Evolutionary conservation across 768 basidiomycete genomes (phyloP).

Genomic region (Panaeolus papilionaceus): DNA sequence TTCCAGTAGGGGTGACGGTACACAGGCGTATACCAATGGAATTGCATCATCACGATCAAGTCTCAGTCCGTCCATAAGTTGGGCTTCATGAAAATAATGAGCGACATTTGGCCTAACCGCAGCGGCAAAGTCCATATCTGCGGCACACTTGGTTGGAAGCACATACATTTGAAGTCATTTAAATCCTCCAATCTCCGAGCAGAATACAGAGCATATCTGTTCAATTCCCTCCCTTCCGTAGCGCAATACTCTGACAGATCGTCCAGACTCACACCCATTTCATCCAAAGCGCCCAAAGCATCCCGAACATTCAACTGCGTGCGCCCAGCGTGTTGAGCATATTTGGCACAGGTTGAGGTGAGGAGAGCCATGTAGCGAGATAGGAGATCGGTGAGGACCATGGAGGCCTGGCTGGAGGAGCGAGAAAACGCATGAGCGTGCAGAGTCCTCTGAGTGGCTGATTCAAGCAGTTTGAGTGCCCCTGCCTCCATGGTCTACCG

Average conservation of each 20-base stretch:
- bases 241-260: constrained; percentile 72
- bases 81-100: constrained; percentile 51
- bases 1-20: constrained; percentile 38
- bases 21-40: constrained; percentile 53
- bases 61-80: constrained; percentile 62
- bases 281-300: constrained; percentile 70
- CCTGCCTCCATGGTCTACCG: constrained; percentile 53
- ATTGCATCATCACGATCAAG: constrained; percentile 62
- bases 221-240: constrained; percentile 73
- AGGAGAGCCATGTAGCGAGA: constrained; percentile 75
- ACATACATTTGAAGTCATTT: constrained; percentile 73
- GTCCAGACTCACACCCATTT: constrained; percentile 72
- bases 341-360: constrained; percentile 69
- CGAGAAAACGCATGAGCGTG: constrained; percentile 82
- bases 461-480: constrained; percentile 67
- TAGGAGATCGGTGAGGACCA: constrained; percentile 76
- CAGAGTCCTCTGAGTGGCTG: constrained; percentile 69
- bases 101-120: constrained; percentile 26
- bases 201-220: constrained; percentile 69
- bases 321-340: constrained; percentile 79
- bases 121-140: constrained; percentile 22
- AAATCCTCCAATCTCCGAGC: constrained; percentile 74
- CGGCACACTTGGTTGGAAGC: constrained; percentile 17
- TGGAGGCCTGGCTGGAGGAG: constrained; percentile 73
- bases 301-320: constrained; percentile 62